Evolutionary conservation across 768 basidiomycete species (phyloP), one percentile per base, ranked within the genome.

Genomic region (Leccinellum luteum): DNA sequence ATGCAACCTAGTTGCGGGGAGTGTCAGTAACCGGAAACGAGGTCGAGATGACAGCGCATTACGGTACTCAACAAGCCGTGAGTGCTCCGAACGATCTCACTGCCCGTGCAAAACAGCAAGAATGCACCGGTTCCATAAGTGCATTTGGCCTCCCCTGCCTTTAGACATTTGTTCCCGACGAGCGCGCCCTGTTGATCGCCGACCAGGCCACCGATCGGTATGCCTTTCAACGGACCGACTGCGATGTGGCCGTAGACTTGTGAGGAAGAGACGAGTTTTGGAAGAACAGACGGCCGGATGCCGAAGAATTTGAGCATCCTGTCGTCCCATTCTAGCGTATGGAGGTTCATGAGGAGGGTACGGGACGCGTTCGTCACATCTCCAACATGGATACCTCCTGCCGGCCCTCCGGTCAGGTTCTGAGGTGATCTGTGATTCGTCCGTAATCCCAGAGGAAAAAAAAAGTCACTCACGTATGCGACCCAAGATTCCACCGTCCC

Each of bases 131-230:
- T 98, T 25, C 96, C 96, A 65, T 96, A 99, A 4, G 97, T 99
- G 74, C 94, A 97, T 75, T 99, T 99, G 3, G 95, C 96, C 71
- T 98, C 90, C 17, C 96, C 96, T 62, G 83, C 79, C n/a, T 69
- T 78, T 54, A 99, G 73, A 68, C 97, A 98, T 73, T 97, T 98
- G 78, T 99, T 98, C 0, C 96, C 97, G 51, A 98, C 85, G 23
- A 99, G 77, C 23, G 96, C 96, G 6, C 90, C 97, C 72, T 99
- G 97, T 75, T 99, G 97, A 70, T 99, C 97, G n/a, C 97, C 97
- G 8, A 96, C 86, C 48, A 98, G 84, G 21, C 96, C 96, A 35
- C 87, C 94, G 53, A 99, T 92, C 9, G 88, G 88, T 12, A 94
- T 79, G 41, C 90, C 92, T 62, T 79, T 77, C 60, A 93, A 77